Conservation (phyloP, 768 basidiomycete species). For the Trametes sanguinea region DNA sequence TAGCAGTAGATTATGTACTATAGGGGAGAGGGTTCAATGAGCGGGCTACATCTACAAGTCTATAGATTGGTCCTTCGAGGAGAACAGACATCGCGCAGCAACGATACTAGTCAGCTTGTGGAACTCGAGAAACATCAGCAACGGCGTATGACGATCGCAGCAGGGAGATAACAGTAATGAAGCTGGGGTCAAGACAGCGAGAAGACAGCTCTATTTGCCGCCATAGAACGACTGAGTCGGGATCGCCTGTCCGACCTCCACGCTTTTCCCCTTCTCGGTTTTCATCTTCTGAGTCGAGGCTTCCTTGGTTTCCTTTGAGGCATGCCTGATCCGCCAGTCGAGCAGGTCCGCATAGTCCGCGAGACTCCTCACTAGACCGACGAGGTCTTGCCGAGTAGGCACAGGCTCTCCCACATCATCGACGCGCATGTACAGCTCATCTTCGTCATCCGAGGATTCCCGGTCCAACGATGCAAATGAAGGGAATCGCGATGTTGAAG, state of each 20-base stretch:
- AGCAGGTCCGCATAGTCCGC: slow-evolving; percentile 62
- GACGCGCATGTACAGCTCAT: slow-evolving; percentile 14
- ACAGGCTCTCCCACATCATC: slow-evolving; percentile 17
- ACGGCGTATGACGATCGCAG: not conserved
- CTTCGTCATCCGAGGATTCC: slow-evolving; percentile 22
- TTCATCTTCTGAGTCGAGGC: slow-evolving; percentile 2
- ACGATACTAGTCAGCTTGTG: not conserved
- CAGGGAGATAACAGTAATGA: not conserved
- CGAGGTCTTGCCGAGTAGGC: slow-evolving; percentile 39
- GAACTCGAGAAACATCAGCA: not conserved
- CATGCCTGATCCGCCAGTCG: slow-evolving; percentile 52
- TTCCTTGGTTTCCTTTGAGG: slow-evolving; percentile 30
- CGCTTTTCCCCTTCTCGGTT: slow-evolving; percentile 10
- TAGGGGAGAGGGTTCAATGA: no score
- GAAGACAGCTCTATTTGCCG: not conserved
- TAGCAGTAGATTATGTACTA: not conserved
- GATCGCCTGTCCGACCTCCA: slow-evolving; percentile 2
- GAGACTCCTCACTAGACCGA: slow-evolving; percentile 52
- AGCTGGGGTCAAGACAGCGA: not conserved
- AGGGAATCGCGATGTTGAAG: not conserved
- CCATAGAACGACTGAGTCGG: slow-evolving; percentile 22
- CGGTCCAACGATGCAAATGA: slow-evolving; percentile 8
- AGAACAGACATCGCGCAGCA: no score
- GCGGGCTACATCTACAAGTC: no score
- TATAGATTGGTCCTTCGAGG: no score